Base-by-base conservation (phyloP, 148 eudicot genomes). In the Camellia japonica region DNA sequence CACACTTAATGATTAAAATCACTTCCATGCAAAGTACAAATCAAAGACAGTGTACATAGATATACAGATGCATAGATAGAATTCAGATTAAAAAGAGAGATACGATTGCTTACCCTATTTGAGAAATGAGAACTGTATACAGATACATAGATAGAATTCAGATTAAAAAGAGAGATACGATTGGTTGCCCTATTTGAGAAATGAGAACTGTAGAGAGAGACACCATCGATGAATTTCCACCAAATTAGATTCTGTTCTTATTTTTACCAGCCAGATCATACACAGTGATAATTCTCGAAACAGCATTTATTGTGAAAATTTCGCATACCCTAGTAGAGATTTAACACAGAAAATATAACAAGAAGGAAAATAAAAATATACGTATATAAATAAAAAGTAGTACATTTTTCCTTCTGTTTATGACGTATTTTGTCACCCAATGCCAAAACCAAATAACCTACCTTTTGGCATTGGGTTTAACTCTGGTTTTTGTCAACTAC, bases 1-100 rank as follows among this genome's bases (percentile, higher is more conserved):
- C 47, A 56, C 20, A 38, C 4, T 14, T 13, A 55, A 73, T 30
- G 47, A 18, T 56, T 44, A 38, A 15, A 56, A 73, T 56, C 56
- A 73, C 49, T 73, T 73, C 63, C 76, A 73, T 73, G 76, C 76
- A 55, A 73, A 55, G 67, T 67, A 59, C 13, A 60, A 59, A 58
- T 61, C 78, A 16, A 43, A 75, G 13, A 18, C 16, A 10, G 16
- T 5, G 42, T 14, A 14, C 20, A 30, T 66, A 30, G 44, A 54
- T 77, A 8, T 3, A 52, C 14, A n/a, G 18, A 46, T n/a, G 11
- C 38, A 30, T 30, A 30, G 38, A 30, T 30, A 30, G 38, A 30
- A 30, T 30, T 30, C 38, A 30, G 38, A 30, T 30, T 30, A 30
- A 74, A 13, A 75, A n/a, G 67, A 75, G 52, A 75, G 51, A 59